Base-by-base conservation (phyloP, 2,329 filamentous ascomycete genomes). In the Capronia epimyces region DNA sequence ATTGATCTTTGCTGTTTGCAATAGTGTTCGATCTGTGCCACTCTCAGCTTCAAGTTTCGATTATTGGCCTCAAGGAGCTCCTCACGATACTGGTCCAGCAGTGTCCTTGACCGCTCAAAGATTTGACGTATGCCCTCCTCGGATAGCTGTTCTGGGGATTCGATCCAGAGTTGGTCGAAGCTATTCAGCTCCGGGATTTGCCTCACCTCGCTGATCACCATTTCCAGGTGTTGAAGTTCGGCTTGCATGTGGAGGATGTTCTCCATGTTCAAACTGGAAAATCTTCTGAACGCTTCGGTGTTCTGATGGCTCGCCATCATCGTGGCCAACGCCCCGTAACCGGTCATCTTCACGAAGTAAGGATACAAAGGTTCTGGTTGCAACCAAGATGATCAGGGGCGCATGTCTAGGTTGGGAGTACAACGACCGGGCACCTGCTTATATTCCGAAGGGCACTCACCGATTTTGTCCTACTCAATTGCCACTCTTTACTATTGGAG, bases 191-290 rank as follows among this genome's bases (percentile, higher is more conserved):
- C 52, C n/a, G 46, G 46, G 12, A 53, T 49, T 32, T 45, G 46
- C 27, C 55, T 50, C 15, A 57, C 42, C 21, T 57, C 54, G 15
- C 57, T 52, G 34, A 59, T 55, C 9, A 56, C 50, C 45, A 55
- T 37, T 37, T 59, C 54, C 15, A 59, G 52, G 41, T 52, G 49
- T 34, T 57, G 48, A 22, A 59, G 37, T 25, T 59, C 57, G n/a
- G 57, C 57, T 43, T 59, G 57, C 54, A 57, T 57, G 36, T 59
- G 54, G 41, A 59, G 37, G 25, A 59, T 52, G 21, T 50, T 59
- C 36, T 59, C 52, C 15, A 52, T 27, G 25, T 57, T 59, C 34
- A 57, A 27, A 13, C 36, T 53, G 27, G 51, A 53, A 37, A 57
- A 59, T 47, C 50, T 57, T 44, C 54, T 52, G 51, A 59, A 57